Percentiles rank a stretch among this genome's conserved stretches.
These are phyloP conservation scores for Ormosia emarginata DNA, from an alignment of 306 rosid genomes.

Conservation along the genomic window DNA sequence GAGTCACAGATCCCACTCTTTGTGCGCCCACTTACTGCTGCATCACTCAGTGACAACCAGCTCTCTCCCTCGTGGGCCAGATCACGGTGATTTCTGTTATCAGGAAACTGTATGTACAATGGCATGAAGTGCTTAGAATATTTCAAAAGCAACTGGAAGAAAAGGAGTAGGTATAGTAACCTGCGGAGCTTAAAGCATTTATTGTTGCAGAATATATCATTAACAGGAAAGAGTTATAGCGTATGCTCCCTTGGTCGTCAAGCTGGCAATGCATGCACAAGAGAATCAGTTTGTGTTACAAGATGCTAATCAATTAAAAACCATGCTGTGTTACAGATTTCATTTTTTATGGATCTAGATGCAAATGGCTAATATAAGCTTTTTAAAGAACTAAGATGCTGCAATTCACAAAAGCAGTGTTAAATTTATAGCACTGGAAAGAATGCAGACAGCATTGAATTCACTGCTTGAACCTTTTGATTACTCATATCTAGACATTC, in stretches of 20 bases:
- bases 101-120: neutral
- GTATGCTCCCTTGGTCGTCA: neutral
- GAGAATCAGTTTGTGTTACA: neutral
- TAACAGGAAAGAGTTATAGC: neutral
- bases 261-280: neutral
- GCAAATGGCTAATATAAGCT: neutral
- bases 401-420: neutral
- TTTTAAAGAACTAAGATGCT: neutral
- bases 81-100: neutral
- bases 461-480: neutral
- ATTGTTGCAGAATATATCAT: neutral
- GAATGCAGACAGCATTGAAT: neutral
- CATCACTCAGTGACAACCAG: neutral
- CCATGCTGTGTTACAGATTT: neutral
- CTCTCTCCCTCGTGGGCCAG: neutral
- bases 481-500: constrained; percentile 20
- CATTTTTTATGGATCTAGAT: neutral
- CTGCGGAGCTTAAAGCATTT: neutral
- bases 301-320: neutral
- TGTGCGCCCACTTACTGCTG: neutral
- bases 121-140: neutral
- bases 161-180: neutral
- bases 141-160: neutral
- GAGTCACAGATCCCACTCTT: neutral
- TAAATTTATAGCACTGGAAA: neutral